Conservation (phyloP, 331 rosid genomes). For the Pyracantha coccinea region DNA sequence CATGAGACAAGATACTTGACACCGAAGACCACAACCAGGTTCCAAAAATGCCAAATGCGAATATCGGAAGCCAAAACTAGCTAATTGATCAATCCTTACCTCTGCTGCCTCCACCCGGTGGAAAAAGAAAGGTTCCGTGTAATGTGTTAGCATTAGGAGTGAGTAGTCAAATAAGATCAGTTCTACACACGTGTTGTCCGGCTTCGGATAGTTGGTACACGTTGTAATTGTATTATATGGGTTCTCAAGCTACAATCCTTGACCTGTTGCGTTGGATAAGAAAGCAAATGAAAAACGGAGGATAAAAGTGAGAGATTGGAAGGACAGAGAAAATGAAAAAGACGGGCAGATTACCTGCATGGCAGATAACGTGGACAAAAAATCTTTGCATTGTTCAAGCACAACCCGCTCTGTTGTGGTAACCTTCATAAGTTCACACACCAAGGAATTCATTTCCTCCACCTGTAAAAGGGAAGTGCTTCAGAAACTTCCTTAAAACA, state of each 20-base stretch:
- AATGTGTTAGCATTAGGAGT: slow-evolving; percentile 72
- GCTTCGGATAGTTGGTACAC: slow-evolving; percentile 54
- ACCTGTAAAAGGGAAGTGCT: slow-evolving; percentile 43
- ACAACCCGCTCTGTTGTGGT: slow-evolving; percentile 73
- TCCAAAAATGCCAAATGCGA: slow-evolving; percentile 32
- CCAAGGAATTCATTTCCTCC: slow-evolving; percentile 84
- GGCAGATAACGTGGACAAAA: slow-evolving; percentile 75
- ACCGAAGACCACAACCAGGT: slow-evolving; percentile 47
- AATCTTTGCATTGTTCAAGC: slow-evolving; percentile 89
- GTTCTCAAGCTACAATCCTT: slow-evolving; percentile 97
- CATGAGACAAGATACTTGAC: slow-evolving; percentile 32
- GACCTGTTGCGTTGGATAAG: slow-evolving; percentile 38
- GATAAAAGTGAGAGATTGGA: neutral
- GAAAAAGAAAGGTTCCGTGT: slow-evolving; percentile 42
- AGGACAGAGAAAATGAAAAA: neutral
- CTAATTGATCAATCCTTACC: slow-evolving; percentile 48
- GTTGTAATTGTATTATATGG: slow-evolving; percentile 70
- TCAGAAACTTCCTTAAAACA: slow-evolving; percentile 1
- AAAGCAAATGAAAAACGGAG: slow-evolving; percentile 6
- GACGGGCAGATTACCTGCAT: slow-evolving; percentile 54
- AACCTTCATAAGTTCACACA: slow-evolving; percentile 87
- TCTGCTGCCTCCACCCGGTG: slow-evolving; percentile 43
- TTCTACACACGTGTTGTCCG: slow-evolving; percentile 85
- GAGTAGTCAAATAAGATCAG: slow-evolving; percentile 76
- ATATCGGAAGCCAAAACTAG: slow-evolving; percentile 52